Base-by-base conservation (phyloP, 176 grass and related monocot species). In the Eragrostis curvula region DNA sequence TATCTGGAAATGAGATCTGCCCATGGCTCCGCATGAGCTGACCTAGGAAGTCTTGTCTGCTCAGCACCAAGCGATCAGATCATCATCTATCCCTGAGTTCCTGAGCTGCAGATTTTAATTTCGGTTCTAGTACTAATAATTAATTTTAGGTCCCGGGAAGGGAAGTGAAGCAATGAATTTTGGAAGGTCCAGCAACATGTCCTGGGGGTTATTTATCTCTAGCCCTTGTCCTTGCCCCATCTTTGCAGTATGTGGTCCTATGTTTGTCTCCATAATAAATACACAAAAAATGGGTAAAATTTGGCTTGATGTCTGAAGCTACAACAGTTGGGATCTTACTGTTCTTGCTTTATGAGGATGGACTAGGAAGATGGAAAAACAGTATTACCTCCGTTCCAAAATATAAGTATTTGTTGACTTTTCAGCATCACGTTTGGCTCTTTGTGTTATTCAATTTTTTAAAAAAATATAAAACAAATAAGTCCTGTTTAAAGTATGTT, bases 11-110 rank as follows among this genome's bases (percentile, higher is more conserved):
- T 32, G 72, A 77, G 66, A 63, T 81, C 39, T 36, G 64, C 70
- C 44, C 66, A 83, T 58, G 86, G 66, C 80, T 12, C 25, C 41
- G 21, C 70, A 46, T 57, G 71, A 66, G 88, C 65, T 89, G 78
- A 86, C 71, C 64, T 46, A 63, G 62, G 63, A 63, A 80, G 64
- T 65, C 64, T 40, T 63, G 13, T 59, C 51, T 84, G 43, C 67
- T 53, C 58, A 66, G 13, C 39, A 29, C 12, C 46, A 23, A 12
- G 9, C 24, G 67, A 85, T 64, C 42, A 61, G n/a, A 52, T 53
- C 50, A 25, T 30, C 5, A 61, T 42, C 55, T 23, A 24, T 8
- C 55, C 36, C 6, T 52, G 18, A 39, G 16, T 23, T 70, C 44
- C 70, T 80, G 70, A 85, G 47, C 75, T 68, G 36, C 5, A 46